Percentiles rank a stretch among this genome's conserved stretches.
Evolutionary conservation across 225 moss, liverwort and hornwort genomes (phyloP).

Genomic region (Rhytidiadelphus loreus): DNA sequence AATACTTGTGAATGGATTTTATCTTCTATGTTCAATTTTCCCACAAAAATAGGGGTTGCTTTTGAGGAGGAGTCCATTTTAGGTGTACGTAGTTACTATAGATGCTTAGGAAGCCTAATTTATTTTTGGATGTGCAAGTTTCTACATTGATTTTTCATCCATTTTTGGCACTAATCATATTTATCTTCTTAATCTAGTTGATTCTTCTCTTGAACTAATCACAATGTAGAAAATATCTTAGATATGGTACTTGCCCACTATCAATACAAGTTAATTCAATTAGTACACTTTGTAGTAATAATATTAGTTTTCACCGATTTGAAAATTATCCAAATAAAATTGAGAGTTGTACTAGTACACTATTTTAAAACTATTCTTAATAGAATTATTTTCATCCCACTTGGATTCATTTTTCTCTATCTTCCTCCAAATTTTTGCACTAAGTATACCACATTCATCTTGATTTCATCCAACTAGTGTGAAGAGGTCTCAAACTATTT

Average conservation of each 20-base stretch:
- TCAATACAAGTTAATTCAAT: neutral
- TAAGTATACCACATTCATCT: neutral
- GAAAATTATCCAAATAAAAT: neutral
- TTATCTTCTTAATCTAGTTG: accelerated
- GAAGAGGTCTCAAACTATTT: neutral
- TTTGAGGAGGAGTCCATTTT: no score
- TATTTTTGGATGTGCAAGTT: no score
- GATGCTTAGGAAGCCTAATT: accelerated
- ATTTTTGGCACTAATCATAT: no score
- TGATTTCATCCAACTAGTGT: neutral
- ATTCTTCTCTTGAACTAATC: neutral
- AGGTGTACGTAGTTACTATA: no score
- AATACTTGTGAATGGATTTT: no score
- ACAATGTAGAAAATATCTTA: accelerated
- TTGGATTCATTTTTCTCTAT: neutral
- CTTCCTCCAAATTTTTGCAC: neutral
- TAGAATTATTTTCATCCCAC: neutral
- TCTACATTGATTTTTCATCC: neutral
- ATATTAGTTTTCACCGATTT: neutral
- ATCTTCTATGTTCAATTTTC: no score
- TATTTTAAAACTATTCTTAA: neutral
- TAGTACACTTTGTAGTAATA: accelerated
- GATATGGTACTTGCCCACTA: neutral
- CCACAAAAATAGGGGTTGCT: no score
- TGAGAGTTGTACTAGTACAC: accelerated